phyloP scores from a whole-genome alignment of 2,329 filamentous ascomycete species.

The Colletotrichum destructivum region DNA sequence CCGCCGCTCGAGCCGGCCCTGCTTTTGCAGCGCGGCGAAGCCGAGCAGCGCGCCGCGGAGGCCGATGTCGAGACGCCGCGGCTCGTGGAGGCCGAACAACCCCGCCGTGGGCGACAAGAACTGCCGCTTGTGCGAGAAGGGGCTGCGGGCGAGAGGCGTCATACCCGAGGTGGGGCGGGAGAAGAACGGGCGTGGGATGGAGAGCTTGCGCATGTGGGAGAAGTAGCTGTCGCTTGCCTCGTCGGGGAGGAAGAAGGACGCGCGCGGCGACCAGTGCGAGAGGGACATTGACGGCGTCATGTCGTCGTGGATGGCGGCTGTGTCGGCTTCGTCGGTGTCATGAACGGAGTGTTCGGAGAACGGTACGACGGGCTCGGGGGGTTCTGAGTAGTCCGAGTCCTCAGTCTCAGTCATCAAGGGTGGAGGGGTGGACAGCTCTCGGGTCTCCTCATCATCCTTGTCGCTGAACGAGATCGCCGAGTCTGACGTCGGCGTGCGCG shows the following conservation, averaged over 20 bases:
- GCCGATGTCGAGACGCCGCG: constrained; percentile 33
- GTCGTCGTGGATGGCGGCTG: constrained; percentile 18
- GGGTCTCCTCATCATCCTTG: constrained; percentile 26
- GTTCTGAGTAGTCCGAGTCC: constrained; percentile 41
- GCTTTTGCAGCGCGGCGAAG: constrained; percentile 20
- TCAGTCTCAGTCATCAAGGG: constrained; percentile 39
- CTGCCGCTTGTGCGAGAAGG: constrained; percentile 40
- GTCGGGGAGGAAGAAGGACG: constrained; percentile 31
- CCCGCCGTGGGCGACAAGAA: constrained; percentile 44
- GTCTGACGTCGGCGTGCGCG: constrained; percentile 28
- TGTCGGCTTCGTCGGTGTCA: constrained; percentile 1
- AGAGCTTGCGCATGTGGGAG: constrained; percentile 20
- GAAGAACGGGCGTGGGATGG: constrained; percentile 32
- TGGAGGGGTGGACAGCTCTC: constrained; percentile 30
- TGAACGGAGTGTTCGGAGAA: constrained; percentile 22
- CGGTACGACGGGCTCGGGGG: constrained; percentile 24
- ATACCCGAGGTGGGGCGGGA: constrained; percentile 19
- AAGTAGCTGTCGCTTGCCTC: constrained; percentile 33
- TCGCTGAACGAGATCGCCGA: constrained; percentile 33
- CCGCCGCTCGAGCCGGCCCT: constrained; percentile 18
- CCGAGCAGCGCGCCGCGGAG: constrained; percentile 37
- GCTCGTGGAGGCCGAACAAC: constrained; percentile 43
- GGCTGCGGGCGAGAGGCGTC: neutral
- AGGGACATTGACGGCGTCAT: constrained; percentile 19
- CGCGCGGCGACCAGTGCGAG: constrained; percentile 29